phyloP scores from a whole-genome alignment of 2,329 filamentous ascomycete genomes.

The Fusarium penzigii region DNA sequence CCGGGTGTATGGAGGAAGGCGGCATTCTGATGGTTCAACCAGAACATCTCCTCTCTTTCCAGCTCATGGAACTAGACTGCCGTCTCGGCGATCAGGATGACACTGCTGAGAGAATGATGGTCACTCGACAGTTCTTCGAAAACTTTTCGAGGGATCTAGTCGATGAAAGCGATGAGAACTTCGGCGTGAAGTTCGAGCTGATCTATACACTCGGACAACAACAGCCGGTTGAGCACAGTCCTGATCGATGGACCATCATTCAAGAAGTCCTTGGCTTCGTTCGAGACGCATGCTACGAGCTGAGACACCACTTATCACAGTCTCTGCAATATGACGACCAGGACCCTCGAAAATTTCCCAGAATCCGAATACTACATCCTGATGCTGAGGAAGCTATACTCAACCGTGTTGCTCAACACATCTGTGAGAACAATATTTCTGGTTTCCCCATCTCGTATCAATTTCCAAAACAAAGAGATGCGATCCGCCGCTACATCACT shows the following conservation, averaged over 20 bases:
- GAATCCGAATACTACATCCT: constrained; percentile 47
- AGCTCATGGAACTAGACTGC: constrained; percentile 60
- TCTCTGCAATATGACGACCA: constrained; percentile 9
- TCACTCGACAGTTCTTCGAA: constrained; percentile 48
- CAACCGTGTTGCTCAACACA: constrained; percentile 34
- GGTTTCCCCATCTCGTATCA: constrained; percentile 45
- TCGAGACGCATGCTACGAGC: too few relatives aligned
- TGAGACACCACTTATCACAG: too few relatives aligned
- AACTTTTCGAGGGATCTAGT: constrained; percentile 54
- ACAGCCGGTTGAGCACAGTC: constrained; percentile 50
- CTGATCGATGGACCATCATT: constrained; percentile 57
- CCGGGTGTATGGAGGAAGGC: constrained; percentile 47
- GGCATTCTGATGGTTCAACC: constrained; percentile 64
- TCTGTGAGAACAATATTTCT: constrained; percentile 45
- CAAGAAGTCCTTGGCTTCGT: constrained; percentile 54
- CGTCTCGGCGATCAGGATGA: constrained; percentile 30
- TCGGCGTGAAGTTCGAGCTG: constrained; percentile 61
- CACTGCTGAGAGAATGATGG: constrained; percentile 38
- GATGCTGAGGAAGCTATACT: constrained; percentile 35
- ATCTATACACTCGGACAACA: constrained; percentile 63
- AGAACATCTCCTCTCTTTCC: constrained; percentile 64
- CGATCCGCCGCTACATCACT: constrained; percentile 48
- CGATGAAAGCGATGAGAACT: constrained; percentile 67
- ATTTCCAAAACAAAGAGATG: constrained; percentile 27
- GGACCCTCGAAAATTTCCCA: constrained; percentile 44